Base-by-base conservation (phyloP, 306 rosid species). In the Castanospermum australe region DNA sequence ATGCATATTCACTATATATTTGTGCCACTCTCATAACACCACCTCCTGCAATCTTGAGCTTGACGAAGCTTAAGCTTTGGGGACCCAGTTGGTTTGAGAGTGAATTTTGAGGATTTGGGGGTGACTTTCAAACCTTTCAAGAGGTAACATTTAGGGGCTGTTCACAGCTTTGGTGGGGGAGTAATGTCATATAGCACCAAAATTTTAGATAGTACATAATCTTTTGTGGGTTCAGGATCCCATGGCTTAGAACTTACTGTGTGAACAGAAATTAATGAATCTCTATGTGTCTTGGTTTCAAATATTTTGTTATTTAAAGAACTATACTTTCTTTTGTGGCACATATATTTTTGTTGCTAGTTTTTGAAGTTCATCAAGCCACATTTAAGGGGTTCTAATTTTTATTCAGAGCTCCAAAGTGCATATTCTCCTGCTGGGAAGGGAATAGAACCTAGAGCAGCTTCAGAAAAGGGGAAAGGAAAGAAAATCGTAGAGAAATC, bases 401-500 rank as follows among this genome's bases (percentile, higher is more conserved):
- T 63, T 60, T 55, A 79, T 56, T 67, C 25, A 73, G 65, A 36
- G 56, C 21, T 65, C 51, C 25, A 38, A 20, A 73, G 57, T 65
- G 33, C 21, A 12, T 4, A 8, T 60, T 63, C 17, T 50, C 13
- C 82, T 81, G 73, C 63, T 45, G 44, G 54, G 66, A 51, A 38
- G 45, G 51, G 38, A 13, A 21, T 42, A 57, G 24, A 44, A n/a
- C n/a, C n/a, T n/a, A 81, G 39, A 81, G 80, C 3, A 80, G 65
- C 67, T 17, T 62, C 59, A 71, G 54, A 30, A 33, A 61, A 57
- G 50, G 11, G 63, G 73, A 36, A 30, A 48, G 77, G 77, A 60
- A 79, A 48, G 50, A 80, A 39, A 80, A 87, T 85, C 90, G 85
- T 20, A 35, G 88, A 64, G n/a, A 79, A 77, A 15, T 48, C 88